Conservation (phyloP, 1,284 basidiomycete species). For the Hemileia vastatrix region DNA sequence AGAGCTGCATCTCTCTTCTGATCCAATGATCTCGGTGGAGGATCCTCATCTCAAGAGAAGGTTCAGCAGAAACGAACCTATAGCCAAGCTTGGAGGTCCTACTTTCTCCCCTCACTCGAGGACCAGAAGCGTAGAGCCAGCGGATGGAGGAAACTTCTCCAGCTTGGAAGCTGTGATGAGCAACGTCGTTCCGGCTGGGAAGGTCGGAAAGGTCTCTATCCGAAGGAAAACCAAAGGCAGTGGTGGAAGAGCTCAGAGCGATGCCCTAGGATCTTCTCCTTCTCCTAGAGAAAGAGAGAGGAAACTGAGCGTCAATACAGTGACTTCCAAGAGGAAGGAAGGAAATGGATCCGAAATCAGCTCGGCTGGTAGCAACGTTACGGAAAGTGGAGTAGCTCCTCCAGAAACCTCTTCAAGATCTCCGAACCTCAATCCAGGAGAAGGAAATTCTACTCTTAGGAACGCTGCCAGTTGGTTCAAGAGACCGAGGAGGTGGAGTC, state of each 20-base stretch:
- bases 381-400: background rate
- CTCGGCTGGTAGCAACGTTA: background rate
- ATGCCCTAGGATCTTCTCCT: conserved; percentile 10
- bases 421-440: background rate
- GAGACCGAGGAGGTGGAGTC: background rate
- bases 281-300: conserved; percentile 16
- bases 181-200: conserved; percentile 22
- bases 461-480: background rate
- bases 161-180: conserved; percentile 31
- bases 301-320: conserved; percentile 29
- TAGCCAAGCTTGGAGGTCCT: conserved; percentile 11
- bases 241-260: conserved; percentile 16
- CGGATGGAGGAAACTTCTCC: conserved; percentile 21
- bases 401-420: background rate
- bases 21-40: conserved; percentile 30
- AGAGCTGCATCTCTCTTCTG: conserved; percentile 35
- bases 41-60: conserved; percentile 26
- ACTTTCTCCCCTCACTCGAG: background rate
- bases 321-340: conserved; percentile 13
- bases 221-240: conserved; percentile 24
- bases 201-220: conserved; percentile 1
- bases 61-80: conserved; percentile 1
- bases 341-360: background rate
- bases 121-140: conserved; percentile 14
- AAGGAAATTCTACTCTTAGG: background rate